Evolutionary conservation across 2,329 filamentous ascomycete species (phyloP).

Genomic region (Neopestalotiopsis rosae): DNA sequence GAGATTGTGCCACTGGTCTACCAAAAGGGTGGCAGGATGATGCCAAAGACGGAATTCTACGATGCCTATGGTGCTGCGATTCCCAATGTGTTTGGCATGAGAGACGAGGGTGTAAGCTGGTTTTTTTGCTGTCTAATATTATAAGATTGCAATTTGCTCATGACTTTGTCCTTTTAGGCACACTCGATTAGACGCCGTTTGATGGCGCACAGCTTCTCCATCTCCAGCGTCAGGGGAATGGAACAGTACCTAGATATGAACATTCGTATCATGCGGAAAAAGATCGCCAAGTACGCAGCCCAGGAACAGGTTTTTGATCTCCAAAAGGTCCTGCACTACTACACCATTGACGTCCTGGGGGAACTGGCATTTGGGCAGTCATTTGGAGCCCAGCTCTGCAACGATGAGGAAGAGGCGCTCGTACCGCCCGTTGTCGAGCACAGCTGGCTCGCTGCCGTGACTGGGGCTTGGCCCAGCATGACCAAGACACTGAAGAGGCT

Average conservation of each 20-base stretch:
- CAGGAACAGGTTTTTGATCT: slow-evolving; percentile 9
- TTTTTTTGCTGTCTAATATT: background rate
- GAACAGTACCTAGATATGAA: slow-evolving; percentile 12
- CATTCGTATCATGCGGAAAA: slow-evolving; percentile 1
- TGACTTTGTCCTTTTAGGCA: background rate
- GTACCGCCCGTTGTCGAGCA: slow-evolving; percentile 10
- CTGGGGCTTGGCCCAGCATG: slow-evolving; percentile 10
- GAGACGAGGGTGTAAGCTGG: background rate
- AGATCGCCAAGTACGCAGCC: slow-evolving; percentile 6
- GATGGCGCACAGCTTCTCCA: slow-evolving; percentile 12
- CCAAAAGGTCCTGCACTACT: slow-evolving; percentile 4
- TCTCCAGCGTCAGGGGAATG: slow-evolving; percentile 5
- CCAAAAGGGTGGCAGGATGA: slow-evolving; percentile 10
- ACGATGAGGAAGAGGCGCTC: background rate
- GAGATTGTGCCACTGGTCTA: slow-evolving; percentile 10
- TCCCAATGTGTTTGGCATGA: slow-evolving; percentile 10
- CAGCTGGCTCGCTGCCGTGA: slow-evolving; percentile 3
- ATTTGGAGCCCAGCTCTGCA: slow-evolving; percentile 4
- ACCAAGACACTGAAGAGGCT: background rate
- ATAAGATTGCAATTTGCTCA: background rate
- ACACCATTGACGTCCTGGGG: slow-evolving; percentile 12
- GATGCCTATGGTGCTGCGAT: slow-evolving; percentile 7
- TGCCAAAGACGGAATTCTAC: slow-evolving; percentile 12
- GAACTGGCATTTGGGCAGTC: slow-evolving; percentile 7
- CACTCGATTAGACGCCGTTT: slow-evolving; percentile 1